These are phyloP conservation scores for Amauroascus niger DNA, from an alignment of 2,329 filamentous ascomycete species.

Conservation along the genomic window DNA sequence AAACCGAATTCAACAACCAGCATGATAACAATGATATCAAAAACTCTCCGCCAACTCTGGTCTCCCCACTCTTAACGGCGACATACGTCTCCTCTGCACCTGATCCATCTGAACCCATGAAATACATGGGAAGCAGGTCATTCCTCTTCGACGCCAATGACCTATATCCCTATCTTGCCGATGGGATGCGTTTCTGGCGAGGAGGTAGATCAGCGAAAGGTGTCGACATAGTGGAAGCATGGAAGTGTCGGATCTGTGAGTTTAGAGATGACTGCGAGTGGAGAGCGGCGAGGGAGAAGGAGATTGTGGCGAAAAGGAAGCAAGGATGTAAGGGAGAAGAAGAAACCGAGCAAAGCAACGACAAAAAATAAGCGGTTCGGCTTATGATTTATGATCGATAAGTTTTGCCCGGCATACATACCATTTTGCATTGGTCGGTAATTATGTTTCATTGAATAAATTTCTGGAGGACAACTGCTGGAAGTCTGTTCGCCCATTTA, in stretches of 20 bases:
- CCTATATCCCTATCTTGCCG: conserved; percentile 56
- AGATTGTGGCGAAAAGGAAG: conserved; percentile 34
- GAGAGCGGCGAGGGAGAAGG: conserved; percentile 60
- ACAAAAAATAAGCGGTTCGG: neutral
- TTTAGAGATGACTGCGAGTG: conserved; percentile 72
- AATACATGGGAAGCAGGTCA: conserved; percentile 45
- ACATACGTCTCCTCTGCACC: conserved; percentile 33
- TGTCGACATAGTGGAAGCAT: conserved; percentile 73
- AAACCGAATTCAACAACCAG: conserved; percentile 24
- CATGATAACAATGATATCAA: conserved; percentile 28
- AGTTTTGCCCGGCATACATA: too few species aligned
- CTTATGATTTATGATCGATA: neutral
- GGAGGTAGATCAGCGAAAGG: conserved; percentile 63
- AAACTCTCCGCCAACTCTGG: conserved; percentile 24
- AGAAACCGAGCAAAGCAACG: neutral
- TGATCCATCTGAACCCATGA: conserved; percentile 12
- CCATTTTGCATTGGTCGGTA: too few species aligned
- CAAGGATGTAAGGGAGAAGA: neutral
- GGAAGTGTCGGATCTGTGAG: conserved; percentile 78
- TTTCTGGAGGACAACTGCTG: too few species aligned
- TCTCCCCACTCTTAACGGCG: conserved; percentile 39
- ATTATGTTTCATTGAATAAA: too few species aligned
- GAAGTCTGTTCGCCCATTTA: too few species aligned
- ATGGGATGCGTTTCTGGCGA: conserved; percentile 79
- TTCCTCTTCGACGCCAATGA: conserved; percentile 57